Base-by-base conservation (phyloP, 2,329 filamentous ascomycete genomes). In the Claviceps africana region DNA sequence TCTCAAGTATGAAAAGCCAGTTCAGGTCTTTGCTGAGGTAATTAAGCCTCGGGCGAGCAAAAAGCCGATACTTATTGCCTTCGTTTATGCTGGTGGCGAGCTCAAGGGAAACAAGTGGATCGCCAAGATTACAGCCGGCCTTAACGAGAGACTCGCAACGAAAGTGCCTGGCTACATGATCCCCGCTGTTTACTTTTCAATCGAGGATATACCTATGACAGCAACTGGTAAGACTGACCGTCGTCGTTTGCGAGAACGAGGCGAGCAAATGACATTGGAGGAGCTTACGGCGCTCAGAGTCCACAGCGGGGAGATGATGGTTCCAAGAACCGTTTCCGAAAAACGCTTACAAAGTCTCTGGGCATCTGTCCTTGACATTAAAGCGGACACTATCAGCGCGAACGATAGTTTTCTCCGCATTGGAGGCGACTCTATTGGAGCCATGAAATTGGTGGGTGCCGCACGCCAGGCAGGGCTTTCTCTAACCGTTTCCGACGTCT, bases 401-500 rank as follows among this genome's bases (percentile, higher is more conserved):
- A 47, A 56, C 35, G 53, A 58, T 17, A 55, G 47, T 33, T 58
- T 60, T 28, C 19, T 56, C 10, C 39, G 51, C 15, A 39, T 56
- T 68, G 1, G 70, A 69, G 4, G 53, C 56, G 31, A 80, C 74
- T 61, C 59, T 13, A 57, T 62, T 39, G 53, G 48, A 17, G 57
- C 57, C 6, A 57, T 57, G 45, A 48, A 39, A 3, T 42, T 57
- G 5, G 51, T 53, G 4, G 39, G 47, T 19, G 25, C 30, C 17
- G 37, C 51, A 4, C 49, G 51, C 1, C 48, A 53, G 19, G 15
- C 22, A 2, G 48, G 51, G 6, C 40, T 54, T 35, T 37, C 37
- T 15, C 17, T 54, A 2, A 48, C 66, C 17, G 67, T 65, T 1
- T 55, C 43, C 17, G 46, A 47, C 10, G n/a, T 55, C 2, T 54